phyloP scores from a whole-genome alignment of 2,329 filamentous ascomycete species.

The Sphaerulina musiva region DNA sequence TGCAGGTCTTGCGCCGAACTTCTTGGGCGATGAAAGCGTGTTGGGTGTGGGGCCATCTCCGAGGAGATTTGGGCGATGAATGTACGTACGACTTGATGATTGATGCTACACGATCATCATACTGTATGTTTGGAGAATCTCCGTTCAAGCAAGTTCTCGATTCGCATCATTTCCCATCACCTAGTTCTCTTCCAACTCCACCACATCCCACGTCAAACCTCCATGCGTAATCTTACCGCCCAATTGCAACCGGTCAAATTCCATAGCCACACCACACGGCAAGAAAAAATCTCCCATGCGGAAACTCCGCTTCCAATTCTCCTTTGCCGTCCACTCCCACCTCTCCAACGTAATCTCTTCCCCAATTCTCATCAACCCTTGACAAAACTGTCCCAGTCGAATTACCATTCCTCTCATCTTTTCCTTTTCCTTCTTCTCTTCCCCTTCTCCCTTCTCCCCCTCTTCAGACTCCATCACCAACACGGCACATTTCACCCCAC shows the following conservation, averaged over 20 bases:
- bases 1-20: slow-evolving; percentile 29
- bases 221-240: slow-evolving; percentile 27
- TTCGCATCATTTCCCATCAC: too few species aligned
- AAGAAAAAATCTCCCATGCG: slow-evolving; percentile 37
- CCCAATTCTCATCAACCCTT: slow-evolving; percentile 50
- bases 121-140: too few species aligned
- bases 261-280: slow-evolving; percentile 37
- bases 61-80: background rate
- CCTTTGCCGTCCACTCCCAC: slow-evolving; percentile 43
- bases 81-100: background rate
- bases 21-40: slow-evolving; percentile 33
- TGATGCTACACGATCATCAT: too few species aligned
- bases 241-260: slow-evolving; percentile 27
- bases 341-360: slow-evolving; percentile 46
- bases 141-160: too few species aligned
- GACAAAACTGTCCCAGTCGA: slow-evolving; percentile 49
- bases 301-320: slow-evolving; percentile 35
- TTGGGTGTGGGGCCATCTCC: slow-evolving; percentile 21
- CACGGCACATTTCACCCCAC: slow-evolving; percentile 39
- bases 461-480: slow-evolving; percentile 35
- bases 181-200: background rate
- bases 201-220: slow-evolving; percentile 1
- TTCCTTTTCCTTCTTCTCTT: background rate
- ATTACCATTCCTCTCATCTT: slow-evolving; percentile 47
- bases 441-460: slow-evolving; percentile 10